phyloP scores from a whole-genome alignment of 441 rosid species.

The Corymbia calophylla region DNA sequence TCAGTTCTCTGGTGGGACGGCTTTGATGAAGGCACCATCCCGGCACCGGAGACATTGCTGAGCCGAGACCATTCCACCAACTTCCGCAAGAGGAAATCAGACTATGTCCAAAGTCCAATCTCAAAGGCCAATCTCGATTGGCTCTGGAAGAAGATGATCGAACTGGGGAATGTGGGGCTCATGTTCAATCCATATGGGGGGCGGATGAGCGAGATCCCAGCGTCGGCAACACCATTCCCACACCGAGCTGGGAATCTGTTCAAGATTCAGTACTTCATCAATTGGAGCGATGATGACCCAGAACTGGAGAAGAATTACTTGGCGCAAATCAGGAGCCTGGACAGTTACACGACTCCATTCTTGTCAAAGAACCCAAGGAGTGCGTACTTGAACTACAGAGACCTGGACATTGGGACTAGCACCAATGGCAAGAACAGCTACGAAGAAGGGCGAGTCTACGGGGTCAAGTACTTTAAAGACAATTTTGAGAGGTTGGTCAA shows the following conservation, averaged over 20 bases:
- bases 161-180: slow-evolving; percentile 13
- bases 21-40: not conserved
- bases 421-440: not conserved
- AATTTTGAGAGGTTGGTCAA: not conserved
- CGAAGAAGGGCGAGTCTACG: not conserved
- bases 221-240: slow-evolving; percentile 25
- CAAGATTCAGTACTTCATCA: slow-evolving; percentile 28
- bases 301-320: slow-evolving; percentile 6
- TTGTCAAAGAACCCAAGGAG: slow-evolving; percentile 29
- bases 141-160: slow-evolving; percentile 23
- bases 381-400: slow-evolving; percentile 29
- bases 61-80: not conserved
- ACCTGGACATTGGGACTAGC: slow-evolving; percentile 1
- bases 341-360: slow-evolving; percentile 20
- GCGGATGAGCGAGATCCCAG: not conserved
- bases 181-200: slow-evolving; percentile 40
- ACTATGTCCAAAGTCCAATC: slow-evolving; percentile 24
- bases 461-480: not conserved
- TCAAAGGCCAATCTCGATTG: slow-evolving; percentile 12
- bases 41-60: not conserved
- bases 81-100: slow-evolving; percentile 25
- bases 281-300: slow-evolving; percentile 17
- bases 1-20: not conserved
- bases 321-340: slow-evolving; percentile 12
- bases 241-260: slow-evolving; percentile 34